These are phyloP conservation scores for Leccinum solheimii DNA, from an alignment of 1,284 basidiomycete species.

Conservation along the genomic window DNA sequence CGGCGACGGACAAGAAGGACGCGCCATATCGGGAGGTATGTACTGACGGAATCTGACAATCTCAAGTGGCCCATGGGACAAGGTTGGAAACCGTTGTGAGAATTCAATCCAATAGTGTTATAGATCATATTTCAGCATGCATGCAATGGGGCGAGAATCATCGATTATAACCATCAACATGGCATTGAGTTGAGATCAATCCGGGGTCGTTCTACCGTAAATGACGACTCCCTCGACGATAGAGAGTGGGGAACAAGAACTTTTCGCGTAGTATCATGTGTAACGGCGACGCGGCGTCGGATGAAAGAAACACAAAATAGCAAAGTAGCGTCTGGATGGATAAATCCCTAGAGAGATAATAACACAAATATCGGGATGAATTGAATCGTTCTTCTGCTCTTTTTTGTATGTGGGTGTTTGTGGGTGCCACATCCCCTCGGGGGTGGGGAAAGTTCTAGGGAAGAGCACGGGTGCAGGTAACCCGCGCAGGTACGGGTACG, in stretches of 20 bases:
- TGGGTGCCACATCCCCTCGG: background rate
- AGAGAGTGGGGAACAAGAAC: background rate
- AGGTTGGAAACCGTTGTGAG: no score
- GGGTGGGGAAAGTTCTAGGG: background rate
- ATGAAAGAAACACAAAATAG: conserved; percentile 24
- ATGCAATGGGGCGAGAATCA: no score
- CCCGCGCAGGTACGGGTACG: no score
- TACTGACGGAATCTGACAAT: no score
- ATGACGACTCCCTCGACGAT: background rate
- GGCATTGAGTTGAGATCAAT: background rate
- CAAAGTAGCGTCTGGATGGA: conserved; percentile 9
- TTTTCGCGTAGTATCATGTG: conserved; percentile 27
- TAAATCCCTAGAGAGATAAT: conserved; percentile 19
- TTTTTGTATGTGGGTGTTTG: background rate
- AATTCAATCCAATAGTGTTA: no score
- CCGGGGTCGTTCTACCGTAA: background rate
- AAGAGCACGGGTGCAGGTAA: no score
- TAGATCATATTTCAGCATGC: no score
- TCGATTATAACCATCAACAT: no score
- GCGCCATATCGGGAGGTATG: conserved; percentile 3
- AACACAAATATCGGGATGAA: background rate
- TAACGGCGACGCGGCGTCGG: background rate
- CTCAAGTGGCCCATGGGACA: no score
- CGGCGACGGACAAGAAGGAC: background rate
- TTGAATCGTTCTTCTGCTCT: background rate